phyloP scores from a whole-genome alignment of 768 basidiomycete genomes.

The Calocybe cyanea region DNA sequence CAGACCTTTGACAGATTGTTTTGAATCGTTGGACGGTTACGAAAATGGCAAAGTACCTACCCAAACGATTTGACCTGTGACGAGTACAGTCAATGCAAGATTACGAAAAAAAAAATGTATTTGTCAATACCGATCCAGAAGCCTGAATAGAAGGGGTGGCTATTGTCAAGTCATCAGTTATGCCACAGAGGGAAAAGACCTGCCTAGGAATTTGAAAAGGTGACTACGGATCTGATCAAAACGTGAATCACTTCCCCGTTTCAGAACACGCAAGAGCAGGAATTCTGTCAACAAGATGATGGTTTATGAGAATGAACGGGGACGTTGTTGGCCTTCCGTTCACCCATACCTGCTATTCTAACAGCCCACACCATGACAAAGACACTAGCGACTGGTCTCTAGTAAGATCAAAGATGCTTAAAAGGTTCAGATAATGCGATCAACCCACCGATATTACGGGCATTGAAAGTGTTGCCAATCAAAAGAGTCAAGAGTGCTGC shows the following conservation, averaged over 20 bases:
- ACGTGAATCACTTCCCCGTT: constrained; percentile 59
- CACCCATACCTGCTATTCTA: constrained; percentile 44
- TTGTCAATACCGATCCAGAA: constrained; percentile 10
- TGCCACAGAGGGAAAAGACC: neutral
- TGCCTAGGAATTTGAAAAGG: constrained; percentile 63
- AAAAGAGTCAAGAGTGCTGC: constrained; percentile 59
- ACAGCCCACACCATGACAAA: constrained; percentile 68
- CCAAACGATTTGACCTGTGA: constrained; percentile 57
- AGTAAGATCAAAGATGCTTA: no score
- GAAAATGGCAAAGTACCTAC: constrained; percentile 28
- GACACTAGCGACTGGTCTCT: constrained; percentile 39
- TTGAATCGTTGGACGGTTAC: no score
- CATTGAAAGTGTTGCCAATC: constrained; percentile 56
- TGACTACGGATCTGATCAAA: constrained; percentile 65
- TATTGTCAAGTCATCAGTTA: neutral
- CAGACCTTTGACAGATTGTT: no score
- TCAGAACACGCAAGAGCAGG: constrained; percentile 66
- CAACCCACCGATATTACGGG: constrained; percentile 45
- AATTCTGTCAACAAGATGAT: constrained; percentile 36
- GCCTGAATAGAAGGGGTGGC: neutral
- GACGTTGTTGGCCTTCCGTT: neutral
- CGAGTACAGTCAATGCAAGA: neutral
- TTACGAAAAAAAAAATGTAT: neutral
- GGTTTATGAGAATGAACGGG: neutral
- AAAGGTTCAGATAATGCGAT: no score